phyloP scores from a whole-genome alignment of 331 rosid species.

The Cucumis variabilis region DNA sequence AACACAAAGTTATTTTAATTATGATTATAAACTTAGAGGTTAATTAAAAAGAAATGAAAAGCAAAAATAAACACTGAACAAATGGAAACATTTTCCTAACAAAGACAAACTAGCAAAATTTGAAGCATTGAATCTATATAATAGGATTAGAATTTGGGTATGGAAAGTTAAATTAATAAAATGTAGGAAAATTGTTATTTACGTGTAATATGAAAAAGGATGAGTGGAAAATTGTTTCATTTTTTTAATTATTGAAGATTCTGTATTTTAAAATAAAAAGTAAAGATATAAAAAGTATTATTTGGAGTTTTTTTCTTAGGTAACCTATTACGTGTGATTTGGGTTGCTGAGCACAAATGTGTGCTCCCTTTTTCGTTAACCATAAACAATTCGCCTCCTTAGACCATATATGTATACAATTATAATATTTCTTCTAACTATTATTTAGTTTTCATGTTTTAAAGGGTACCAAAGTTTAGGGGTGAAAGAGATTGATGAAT shows the following conservation, averaged over 20 bases:
- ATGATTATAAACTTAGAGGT: not conserved
- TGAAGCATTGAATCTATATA: not conserved
- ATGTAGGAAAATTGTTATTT: too few relatives aligned
- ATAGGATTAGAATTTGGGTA: not conserved
- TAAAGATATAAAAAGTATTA: not conserved
- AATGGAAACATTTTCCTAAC: not conserved
- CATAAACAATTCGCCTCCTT: too few relatives aligned
- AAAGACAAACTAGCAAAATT: not conserved
- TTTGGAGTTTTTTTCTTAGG: not conserved
- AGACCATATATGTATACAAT: too few relatives aligned
- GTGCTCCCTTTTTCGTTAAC: too few relatives aligned
- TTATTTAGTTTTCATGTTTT: too few relatives aligned
- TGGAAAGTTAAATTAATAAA: not conserved
- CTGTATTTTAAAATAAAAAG: not conserved
- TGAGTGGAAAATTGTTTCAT: not conserved
- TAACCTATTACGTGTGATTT: constrained; percentile 14
- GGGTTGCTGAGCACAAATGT: not conserved
- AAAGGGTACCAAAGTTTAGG: too few relatives aligned
- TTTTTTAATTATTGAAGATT: not conserved
- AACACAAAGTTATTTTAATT: not conserved
- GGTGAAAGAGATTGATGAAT: too few relatives aligned
- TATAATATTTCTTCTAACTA: too few relatives aligned
- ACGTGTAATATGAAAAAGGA: not conserved
- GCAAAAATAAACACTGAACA: not conserved
- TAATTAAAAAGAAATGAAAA: not conserved